A percentile compares a stretch with the other conserved stretches of the same genome.
Conservation (phyloP, 1,284 basidiomycete genomes). For the Ganoderma lingzhi region DNA sequence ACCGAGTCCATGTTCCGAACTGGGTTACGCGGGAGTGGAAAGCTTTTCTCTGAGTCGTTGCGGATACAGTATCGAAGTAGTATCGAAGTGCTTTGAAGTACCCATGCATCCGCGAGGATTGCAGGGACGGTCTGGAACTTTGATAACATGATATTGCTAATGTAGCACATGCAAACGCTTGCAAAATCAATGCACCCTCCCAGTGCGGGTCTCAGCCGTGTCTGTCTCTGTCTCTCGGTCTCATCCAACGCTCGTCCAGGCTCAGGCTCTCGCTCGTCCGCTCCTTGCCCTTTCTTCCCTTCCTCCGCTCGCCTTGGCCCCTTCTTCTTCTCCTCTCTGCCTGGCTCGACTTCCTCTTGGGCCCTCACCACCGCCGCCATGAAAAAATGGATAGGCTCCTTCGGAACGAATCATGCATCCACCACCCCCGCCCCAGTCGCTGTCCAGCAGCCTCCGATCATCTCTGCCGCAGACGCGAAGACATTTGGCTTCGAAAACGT, state of each 20-base stretch:
- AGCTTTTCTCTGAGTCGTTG: not conserved
- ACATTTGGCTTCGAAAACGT: constrained; percentile 95
- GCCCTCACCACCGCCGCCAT: constrained; percentile 38
- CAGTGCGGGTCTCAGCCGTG: not conserved
- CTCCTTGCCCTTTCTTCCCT: not conserved
- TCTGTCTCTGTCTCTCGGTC: not conserved
- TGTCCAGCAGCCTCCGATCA: constrained; percentile 33
- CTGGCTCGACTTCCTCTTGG: constrained; percentile 29
- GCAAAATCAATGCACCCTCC: too few species aligned
- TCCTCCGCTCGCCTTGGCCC: not conserved
- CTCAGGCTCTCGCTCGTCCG: constrained; percentile 7
- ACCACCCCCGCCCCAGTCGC: constrained; percentile 31
- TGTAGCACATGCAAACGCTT: too few species aligned
- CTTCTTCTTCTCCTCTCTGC: constrained; percentile 4
- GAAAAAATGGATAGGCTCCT: constrained; percentile 39
- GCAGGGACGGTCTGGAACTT: too few species aligned
- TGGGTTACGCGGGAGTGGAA: too few species aligned
- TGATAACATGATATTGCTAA: too few species aligned
- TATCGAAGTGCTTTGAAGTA: too few species aligned
- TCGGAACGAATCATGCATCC: constrained; percentile 32
- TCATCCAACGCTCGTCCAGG: constrained; percentile 2
- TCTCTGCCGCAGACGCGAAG: constrained; percentile 73
- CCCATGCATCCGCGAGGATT: too few species aligned
- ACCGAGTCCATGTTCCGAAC: not conserved
- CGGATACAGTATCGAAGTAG: too few species aligned